Conservation (phyloP, 2,329 filamentous ascomycete species). For the Fusarium nodosum region DNA sequence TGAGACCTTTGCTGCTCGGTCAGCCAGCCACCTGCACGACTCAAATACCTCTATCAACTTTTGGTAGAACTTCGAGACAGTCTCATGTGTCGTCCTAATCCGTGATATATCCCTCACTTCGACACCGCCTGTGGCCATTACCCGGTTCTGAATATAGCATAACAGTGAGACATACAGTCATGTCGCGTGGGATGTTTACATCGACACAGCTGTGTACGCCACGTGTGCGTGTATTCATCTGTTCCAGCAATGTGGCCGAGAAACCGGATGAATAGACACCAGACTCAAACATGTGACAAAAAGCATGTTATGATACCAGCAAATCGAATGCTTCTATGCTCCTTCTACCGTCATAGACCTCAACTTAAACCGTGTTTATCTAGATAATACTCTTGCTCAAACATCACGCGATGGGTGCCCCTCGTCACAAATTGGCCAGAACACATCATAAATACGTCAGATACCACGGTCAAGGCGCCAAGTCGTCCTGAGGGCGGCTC, state of each 20-base stretch:
- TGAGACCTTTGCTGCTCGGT: not conserved
- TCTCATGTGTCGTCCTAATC: not conserved
- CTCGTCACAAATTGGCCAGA: conserved; percentile 14
- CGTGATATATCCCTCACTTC: conserved; percentile 14
- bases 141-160: not conserved
- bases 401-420: conserved; percentile 16
- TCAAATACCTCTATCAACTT: not conserved
- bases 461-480: not conserved
- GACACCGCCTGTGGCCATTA: conserved; percentile 9
- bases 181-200: conserved; percentile 26
- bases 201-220: conserved; percentile 20
- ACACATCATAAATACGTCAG: conserved; percentile 30
- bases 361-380: conserved; percentile 3
- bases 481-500: conserved; percentile 27
- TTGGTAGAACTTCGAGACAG: not conserved
- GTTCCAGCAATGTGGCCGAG: not conserved
- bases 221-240: conserved; percentile 10
- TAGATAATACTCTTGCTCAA: conserved; percentile 10
- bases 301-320: conserved; percentile 8
- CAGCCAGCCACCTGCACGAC: not conserved
- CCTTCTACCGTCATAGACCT: conserved; percentile 20
- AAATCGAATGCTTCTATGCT: conserved; percentile 12
- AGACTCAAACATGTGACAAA: conserved; percentile 2
- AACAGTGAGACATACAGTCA: conserved; percentile 27
- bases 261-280: conserved; percentile 7